Percentiles rank a stretch among this genome's conserved stretches.
Conservation (phyloP, 257 asterid genomes). For the Solanum microdontum region DNA sequence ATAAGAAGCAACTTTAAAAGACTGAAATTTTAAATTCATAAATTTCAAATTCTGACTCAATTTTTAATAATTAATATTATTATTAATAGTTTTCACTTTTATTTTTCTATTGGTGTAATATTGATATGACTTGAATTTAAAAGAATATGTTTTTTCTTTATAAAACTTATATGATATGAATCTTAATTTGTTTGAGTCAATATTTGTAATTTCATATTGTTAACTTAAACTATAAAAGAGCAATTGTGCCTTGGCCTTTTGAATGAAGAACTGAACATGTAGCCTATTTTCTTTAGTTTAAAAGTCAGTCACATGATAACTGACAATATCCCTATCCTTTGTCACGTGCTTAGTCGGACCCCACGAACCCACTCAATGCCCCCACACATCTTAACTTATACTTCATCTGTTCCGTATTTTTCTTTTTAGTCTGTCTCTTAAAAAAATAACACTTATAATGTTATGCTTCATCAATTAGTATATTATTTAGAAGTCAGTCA, state of each 20-base stretch:
- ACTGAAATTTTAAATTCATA: background rate
- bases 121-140: background rate
- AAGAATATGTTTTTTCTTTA: background rate
- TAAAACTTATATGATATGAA: background rate
- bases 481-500: too few species aligned
- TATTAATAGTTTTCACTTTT: background rate
- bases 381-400: background rate
- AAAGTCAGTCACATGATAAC: conserved; percentile 58
- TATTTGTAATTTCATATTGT: background rate
- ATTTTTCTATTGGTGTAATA: background rate
- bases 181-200: background rate
- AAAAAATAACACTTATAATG: too few species aligned
- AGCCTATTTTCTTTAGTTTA: background rate
- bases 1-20: background rate
- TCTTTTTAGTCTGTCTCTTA: too few species aligned
- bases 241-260: background rate
- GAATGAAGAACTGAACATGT: conserved; percentile 1
- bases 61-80: background rate
- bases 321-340: conserved; percentile 57
- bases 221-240: background rate
- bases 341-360: conserved; percentile 80
- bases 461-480: too few species aligned
- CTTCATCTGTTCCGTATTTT: background rate
- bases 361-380: conserved; percentile 21
- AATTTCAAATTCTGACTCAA: background rate